Percentiles rank a stretch among this genome's conserved stretches.
Evolutionary conservation across 176 grass and related monocot species (phyloP).

Genomic region (Lolium multiflorum): DNA sequence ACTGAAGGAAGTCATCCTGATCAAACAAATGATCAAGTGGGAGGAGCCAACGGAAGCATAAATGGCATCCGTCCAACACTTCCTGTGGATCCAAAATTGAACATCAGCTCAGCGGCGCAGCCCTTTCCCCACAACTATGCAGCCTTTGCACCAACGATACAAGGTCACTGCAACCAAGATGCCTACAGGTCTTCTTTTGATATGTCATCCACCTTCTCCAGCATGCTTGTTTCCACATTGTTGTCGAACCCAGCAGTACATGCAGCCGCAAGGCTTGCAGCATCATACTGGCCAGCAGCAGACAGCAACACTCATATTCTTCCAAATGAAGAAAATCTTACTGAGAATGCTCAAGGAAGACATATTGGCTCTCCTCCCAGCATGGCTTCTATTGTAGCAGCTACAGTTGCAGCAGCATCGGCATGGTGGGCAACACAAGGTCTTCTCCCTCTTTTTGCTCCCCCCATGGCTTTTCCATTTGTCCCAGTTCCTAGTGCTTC

Average conservation of each 20-base stretch:
- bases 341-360: slow-evolving; percentile 53
- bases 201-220: slow-evolving; percentile 78
- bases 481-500: slow-evolving; percentile 42
- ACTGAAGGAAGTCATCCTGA: slow-evolving; percentile 45
- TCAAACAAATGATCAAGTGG: slow-evolving; percentile 47
- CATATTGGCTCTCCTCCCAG: slow-evolving; percentile 53
- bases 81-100: slow-evolving; percentile 45
- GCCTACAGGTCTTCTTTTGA: slow-evolving; percentile 66
- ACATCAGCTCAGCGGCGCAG: slow-evolving; percentile 38
- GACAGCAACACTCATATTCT: slow-evolving; percentile 43
- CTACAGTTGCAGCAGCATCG: slow-evolving; percentile 87
- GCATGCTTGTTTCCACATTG: slow-evolving; percentile 79
- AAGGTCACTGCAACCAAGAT: slow-evolving; percentile 71
- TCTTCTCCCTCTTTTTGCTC: slow-evolving; percentile 78
- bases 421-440: slow-evolving; percentile 97
- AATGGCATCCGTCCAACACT: slow-evolving; percentile 48
- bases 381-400: slow-evolving; percentile 73
- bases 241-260: slow-evolving; percentile 83
- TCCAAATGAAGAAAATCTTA: slow-evolving; percentile 53
- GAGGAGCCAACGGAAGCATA: slow-evolving; percentile 39
- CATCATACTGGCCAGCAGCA: slow-evolving; percentile 79
- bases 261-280: slow-evolving; percentile 78
- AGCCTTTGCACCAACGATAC: slow-evolving; percentile 53
- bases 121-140: slow-evolving; percentile 59
- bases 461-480: slow-evolving; percentile 62